These are phyloP conservation scores for Chaetothyriales sp. DNA, from an alignment of 2,329 filamentous ascomycete genomes.

Conservation along the genomic window DNA sequence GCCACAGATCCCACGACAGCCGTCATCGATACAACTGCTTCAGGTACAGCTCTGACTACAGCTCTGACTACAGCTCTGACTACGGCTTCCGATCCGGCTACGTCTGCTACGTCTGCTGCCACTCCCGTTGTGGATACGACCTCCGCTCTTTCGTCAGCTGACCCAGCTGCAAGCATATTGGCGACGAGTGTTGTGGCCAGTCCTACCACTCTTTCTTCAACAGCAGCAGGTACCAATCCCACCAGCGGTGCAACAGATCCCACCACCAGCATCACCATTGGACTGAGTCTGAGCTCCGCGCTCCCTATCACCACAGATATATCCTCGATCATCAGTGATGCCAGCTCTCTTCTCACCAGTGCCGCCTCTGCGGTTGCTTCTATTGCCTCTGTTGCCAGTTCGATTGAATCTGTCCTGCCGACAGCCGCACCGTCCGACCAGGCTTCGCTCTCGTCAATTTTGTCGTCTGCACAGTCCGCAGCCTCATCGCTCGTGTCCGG, in stretches of 20 bases:
- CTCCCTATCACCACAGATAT: neutral
- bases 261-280: neutral
- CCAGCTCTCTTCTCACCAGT: conserved; percentile 6
- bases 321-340: conserved; percentile 2
- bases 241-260: neutral
- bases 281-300: neutral
- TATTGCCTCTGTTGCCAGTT: conserved; percentile 10
- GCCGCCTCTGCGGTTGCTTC: conserved; percentile 9
- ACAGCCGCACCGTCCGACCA: conserved; percentile 8
- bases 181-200: neutral
- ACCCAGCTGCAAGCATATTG: neutral
- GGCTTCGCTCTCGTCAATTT: conserved; percentile 9
- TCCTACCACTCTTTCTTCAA: neutral
- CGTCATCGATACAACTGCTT: no score
- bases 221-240: neutral
- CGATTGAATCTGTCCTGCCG: conserved; percentile 7
- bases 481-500: conserved; percentile 10
- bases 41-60: neutral
- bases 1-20: no score
- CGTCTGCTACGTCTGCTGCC: neutral
- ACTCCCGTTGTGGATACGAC: no score
- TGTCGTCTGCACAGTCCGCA: conserved; percentile 9
- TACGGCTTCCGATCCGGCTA: neutral
- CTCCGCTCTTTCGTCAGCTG: neutral
- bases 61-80: neutral